Conservation (phyloP, 495 filamentous ascomycete species). For the Xylaria curta region DNA sequence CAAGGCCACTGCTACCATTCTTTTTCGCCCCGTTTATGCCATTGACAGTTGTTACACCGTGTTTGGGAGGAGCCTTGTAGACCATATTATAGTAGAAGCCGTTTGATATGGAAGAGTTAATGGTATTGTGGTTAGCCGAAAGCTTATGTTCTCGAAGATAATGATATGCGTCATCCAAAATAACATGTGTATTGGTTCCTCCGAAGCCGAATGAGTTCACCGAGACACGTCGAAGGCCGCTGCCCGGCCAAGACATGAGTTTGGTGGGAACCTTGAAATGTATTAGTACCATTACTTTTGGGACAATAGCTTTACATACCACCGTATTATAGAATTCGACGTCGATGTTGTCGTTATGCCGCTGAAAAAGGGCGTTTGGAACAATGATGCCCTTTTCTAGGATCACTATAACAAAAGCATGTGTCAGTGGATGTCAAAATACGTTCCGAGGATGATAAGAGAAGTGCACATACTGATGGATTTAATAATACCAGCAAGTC, state of each 20-base stretch:
- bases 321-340: constrained; percentile 36
- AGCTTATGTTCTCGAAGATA: constrained; percentile 31
- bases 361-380: constrained; percentile 52
- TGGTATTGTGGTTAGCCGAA: constrained; percentile 35
- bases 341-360: constrained; percentile 53
- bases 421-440: neutral
- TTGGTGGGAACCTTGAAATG: constrained; percentile 35
- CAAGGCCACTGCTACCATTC: neutral
- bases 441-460: constrained; percentile 36
- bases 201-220: constrained; percentile 67
- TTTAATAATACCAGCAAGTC: constrained; percentile 62
- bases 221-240: constrained; percentile 49
- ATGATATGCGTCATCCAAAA: constrained; percentile 54
- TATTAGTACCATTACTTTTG: neutral
- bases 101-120: neutral
- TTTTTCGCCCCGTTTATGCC: neutral
- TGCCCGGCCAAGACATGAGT: constrained; percentile 36
- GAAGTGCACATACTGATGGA: constrained; percentile 48
- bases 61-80: neutral
- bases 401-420: constrained; percentile 39
- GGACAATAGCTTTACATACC: constrained; percentile 12
- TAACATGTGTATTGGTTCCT: constrained; percentile 62
- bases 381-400: constrained; percentile 57
- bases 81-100: neutral
- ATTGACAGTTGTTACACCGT: neutral